Conservation (phyloP, 1,284 basidiomycete species). For the Apiotrichum porosum region DNA sequence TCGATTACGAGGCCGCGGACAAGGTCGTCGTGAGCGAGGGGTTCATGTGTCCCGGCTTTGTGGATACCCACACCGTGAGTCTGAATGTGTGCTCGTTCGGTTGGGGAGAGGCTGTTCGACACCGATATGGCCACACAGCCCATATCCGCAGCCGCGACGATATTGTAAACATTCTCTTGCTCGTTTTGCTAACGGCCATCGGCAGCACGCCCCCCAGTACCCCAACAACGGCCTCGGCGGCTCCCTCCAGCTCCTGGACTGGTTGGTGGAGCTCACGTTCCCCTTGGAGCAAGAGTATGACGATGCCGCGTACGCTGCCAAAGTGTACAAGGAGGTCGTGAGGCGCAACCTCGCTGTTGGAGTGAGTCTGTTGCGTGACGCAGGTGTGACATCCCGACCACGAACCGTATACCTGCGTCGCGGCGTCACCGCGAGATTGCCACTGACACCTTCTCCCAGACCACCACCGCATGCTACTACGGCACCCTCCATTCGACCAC, state of each 20-base stretch:
- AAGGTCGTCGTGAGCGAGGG: constrained; percentile 60
- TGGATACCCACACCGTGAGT: constrained; percentile 82
- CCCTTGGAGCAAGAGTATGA: constrained; percentile 78
- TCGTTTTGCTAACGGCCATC: constrained; percentile 22
- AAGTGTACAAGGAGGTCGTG: constrained; percentile 69
- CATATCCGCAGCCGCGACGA: no score
- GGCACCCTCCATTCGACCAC: constrained; percentile 75
- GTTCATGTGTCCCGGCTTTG: constrained; percentile 80
- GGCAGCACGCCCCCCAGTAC: constrained; percentile 78
- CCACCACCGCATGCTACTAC: constrained; percentile 91
- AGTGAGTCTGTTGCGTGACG: constrained; percentile 60
- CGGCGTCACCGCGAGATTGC: no score
- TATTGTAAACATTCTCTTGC: neutral
- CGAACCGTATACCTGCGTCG: no score
- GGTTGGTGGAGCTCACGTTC: constrained; percentile 82
- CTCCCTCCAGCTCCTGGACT: constrained; percentile 70
- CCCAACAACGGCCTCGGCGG: constrained; percentile 74
- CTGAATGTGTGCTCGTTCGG: no score
- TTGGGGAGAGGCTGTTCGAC: neutral
- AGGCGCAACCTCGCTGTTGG: constrained; percentile 68
- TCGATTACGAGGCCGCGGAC: constrained; percentile 13
- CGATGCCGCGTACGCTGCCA: constrained; percentile 66
- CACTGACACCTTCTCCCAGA: no score
- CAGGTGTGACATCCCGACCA: no score
- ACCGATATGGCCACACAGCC: no score